These are phyloP conservation scores for Debaryomyces sp. DNA, from an alignment of 1,139 yeast species.

Conservation along the genomic window DNA sequence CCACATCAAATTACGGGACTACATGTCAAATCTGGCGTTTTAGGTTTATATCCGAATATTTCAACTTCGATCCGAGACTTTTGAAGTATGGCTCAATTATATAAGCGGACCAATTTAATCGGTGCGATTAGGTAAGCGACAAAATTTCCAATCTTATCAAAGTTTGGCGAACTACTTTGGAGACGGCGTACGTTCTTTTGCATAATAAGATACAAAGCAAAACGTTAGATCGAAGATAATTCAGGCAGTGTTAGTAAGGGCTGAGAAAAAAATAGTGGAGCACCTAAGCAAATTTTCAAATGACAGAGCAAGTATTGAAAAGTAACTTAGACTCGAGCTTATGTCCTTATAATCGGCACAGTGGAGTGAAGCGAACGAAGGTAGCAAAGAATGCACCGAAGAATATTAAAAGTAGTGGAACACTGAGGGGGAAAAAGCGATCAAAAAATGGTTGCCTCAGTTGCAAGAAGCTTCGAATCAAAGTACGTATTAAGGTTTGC, in stretches of 20 bases:
- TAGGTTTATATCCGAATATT: neutral
- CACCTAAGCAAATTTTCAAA: neutral
- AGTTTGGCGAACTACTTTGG: neutral
- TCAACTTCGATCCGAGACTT: neutral
- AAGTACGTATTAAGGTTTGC: slow-evolving; percentile 18
- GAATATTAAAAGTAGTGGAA: neutral
- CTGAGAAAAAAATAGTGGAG: neutral
- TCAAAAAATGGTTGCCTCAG: slow-evolving; percentile 35
- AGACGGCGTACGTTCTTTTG: neutral
- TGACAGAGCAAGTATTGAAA: neutral
- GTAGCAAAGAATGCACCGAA: neutral
- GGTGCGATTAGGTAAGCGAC: neutral
- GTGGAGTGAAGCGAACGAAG: neutral
- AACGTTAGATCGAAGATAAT: neutral
- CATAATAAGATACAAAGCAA: neutral
- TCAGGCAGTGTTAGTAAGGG: neutral
- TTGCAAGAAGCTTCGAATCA: slow-evolving; percentile 33
- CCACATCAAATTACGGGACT: neutral
- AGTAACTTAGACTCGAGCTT: neutral
- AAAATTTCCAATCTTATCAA: neutral
- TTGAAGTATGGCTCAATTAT: neutral
- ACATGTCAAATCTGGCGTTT: neutral
- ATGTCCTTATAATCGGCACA: neutral
- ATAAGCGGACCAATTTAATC: neutral
- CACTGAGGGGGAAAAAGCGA: slow-evolving; percentile 14